Base-by-base conservation (phyloP, 2,329 filamentous ascomycete species). In the Neopestalotiopsis rosae region DNA sequence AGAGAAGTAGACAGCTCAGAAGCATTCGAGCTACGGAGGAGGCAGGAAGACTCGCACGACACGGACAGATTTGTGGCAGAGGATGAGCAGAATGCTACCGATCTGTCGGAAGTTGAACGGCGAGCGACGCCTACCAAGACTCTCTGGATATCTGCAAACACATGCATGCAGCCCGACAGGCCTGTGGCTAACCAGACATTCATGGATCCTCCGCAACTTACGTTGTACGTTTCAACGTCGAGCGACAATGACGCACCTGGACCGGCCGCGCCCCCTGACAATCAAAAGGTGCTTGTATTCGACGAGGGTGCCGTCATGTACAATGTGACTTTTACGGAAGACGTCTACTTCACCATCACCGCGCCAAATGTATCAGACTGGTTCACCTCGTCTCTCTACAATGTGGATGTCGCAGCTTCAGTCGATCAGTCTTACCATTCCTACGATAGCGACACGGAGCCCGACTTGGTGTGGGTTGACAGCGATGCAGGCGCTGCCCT, bases 141-240 rank as follows among this genome's bases (percentile, higher is more conserved):
- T 1, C 84, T 98, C 3, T 98, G 92, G 79, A 86, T 99, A 67
- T 94, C 94, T 2, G 90, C 94, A 58, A 98, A 94, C 73, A 95
- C 93, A 1, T 99, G 96, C 79, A 80, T 89, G 32, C 94, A 97
- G 74, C 96, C 95, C 13, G 78, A 81, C 24, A 42, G 56, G 20
- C 83, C 86, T 56, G 82, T 81, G 9, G 82, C 83, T 1, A 81
- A 83, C 12, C 81, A 83, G 30, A 83, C 81, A 1, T 75, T 76
- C 2, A 74, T 81, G 65, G 79, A 81, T 14, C 88, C 92, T 13
- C 91, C 92, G 1, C 94, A 97, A 75, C 86, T 98, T 65, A 88
- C 88, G 13, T 82, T 98, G 10, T 97, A 92, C 75, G 84, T 97
- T 62, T 97, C 94, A 3, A 89, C 84, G 20, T 89, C 89, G 3